A percentile compares a stretch with the other conserved stretches of the same genome.
phyloP scores from a whole-genome alignment of 495 filamentous ascomycete genomes.

The Penicillium pulvis region DNA sequence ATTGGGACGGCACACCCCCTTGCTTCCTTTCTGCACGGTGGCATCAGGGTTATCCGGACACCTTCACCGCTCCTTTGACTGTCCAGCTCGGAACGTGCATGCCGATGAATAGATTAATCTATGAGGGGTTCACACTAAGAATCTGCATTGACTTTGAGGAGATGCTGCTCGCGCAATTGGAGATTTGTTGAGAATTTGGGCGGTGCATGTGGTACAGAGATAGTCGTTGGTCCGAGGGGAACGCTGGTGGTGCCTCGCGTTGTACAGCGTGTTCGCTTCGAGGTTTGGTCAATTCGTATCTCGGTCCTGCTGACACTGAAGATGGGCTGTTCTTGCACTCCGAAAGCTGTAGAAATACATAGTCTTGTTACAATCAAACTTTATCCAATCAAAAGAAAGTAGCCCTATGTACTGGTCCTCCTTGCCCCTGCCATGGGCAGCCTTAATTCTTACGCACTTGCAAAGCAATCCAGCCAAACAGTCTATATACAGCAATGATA shows the following conservation, averaged over 20 bases:
- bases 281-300: no score
- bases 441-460: constrained; percentile 31
- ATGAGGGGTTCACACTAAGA: background rate
- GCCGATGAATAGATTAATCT: constrained; percentile 3
- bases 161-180: background rate
- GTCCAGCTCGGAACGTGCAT: background rate
- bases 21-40: constrained; percentile 26
- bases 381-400: no score
- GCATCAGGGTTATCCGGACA: constrained; percentile 17
- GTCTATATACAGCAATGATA: constrained; percentile 71
- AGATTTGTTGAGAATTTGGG: background rate
- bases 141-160: background rate
- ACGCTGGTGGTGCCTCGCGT: background rate
- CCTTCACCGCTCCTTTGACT: constrained; percentile 29
- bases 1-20: constrained; percentile 14
- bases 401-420: no score
- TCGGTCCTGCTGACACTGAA: no score
- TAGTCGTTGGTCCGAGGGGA: background rate
- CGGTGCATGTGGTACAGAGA: background rate
- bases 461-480: constrained; percentile 58
- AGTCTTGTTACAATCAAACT: no score
- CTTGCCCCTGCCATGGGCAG: background rate
- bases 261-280: background rate
- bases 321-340: no score
- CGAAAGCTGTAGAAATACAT: no score